phyloP scores from a whole-genome alignment of 495 filamentous ascomycete species.

The Barbatosphaeria neglecta region DNA sequence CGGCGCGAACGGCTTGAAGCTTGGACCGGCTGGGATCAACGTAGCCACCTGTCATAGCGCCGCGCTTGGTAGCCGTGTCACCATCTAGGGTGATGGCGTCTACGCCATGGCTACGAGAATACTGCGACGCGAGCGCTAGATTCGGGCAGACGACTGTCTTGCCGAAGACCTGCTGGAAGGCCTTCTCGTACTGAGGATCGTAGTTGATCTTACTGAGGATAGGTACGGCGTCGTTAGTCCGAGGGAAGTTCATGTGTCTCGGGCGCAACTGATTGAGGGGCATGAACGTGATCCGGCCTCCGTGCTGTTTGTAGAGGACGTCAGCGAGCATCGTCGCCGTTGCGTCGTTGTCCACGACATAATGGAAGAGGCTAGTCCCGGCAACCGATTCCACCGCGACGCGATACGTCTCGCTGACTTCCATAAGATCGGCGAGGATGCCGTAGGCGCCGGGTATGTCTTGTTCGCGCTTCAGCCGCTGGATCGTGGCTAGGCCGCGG shows the following conservation, averaged over 20 bases:
- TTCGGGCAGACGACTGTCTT: slow-evolving; percentile 91
- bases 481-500: slow-evolving; percentile 70
- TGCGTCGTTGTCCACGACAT: slow-evolving; percentile 85
- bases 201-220: slow-evolving; percentile 80
- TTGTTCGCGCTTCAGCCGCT: slow-evolving; percentile 62
- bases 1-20: slow-evolving; percentile 68
- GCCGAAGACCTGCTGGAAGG: slow-evolving; percentile 88
- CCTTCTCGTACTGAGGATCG: slow-evolving; percentile 64
- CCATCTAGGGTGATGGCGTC: slow-evolving; percentile 90
- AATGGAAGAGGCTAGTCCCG: slow-evolving; percentile 88
- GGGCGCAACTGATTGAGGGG: slow-evolving; percentile 70
- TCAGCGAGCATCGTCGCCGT: slow-evolving; percentile 75
- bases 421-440: slow-evolving; percentile 80
- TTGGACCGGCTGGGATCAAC: slow-evolving; percentile 74
- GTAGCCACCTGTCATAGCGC: slow-evolving; percentile 88
- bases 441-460: slow-evolving; percentile 84
- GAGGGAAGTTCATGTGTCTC: slow-evolving; percentile 61
- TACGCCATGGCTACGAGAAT: slow-evolving; percentile 79
- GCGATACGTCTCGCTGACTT: slow-evolving; percentile 72
- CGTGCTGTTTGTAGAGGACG: slow-evolving; percentile 62
- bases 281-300: slow-evolving; percentile 92
- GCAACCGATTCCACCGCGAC: slow-evolving; percentile 88
- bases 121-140: slow-evolving; percentile 72
- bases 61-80: slow-evolving; percentile 85
- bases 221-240: slow-evolving; percentile 73